Evolutionary conservation across 2,329 filamentous ascomycete species (phyloP).

Genomic region (Colletotrichum falcatum): DNA sequence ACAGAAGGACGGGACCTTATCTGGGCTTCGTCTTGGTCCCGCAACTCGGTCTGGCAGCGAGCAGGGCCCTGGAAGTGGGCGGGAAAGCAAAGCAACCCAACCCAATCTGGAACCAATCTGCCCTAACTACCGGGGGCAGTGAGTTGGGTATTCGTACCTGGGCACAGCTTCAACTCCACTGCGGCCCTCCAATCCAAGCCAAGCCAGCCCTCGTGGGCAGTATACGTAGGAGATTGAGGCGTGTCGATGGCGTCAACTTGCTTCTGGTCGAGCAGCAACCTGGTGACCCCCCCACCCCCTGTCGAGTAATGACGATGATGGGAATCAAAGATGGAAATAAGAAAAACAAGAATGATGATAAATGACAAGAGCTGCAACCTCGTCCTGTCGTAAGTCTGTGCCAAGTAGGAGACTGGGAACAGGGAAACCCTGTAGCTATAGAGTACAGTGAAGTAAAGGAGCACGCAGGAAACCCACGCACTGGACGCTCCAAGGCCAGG

Average conservation of each 20-base stretch:
- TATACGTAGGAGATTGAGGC: background rate
- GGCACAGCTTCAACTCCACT: background rate
- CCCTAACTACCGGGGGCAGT: background rate
- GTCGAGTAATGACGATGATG: background rate
- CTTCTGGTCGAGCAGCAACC: background rate
- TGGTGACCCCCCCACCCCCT: background rate
- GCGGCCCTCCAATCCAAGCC: background rate
- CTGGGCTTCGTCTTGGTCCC: background rate
- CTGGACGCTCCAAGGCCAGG: background rate
- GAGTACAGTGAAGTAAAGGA: too few relatives aligned
- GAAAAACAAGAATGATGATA: background rate
- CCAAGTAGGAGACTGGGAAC: background rate
- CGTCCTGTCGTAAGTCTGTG: background rate
- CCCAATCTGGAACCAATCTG: conserved; percentile 8
- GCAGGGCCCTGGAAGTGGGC: background rate
- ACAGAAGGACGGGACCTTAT: background rate
- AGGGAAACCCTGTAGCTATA: background rate
- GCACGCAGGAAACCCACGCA: background rate
- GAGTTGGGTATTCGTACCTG: background rate
- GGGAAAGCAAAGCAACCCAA: background rate
- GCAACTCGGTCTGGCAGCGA: background rate
- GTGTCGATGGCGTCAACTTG: background rate
- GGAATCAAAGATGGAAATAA: background rate
- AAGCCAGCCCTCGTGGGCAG: background rate
- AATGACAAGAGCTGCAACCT: background rate